Evolutionary conservation across 2,329 filamentous ascomycete genomes (phyloP), one percentile per base, ranked within the genome.

Genomic region (Talaromyces verruculosus): DNA sequence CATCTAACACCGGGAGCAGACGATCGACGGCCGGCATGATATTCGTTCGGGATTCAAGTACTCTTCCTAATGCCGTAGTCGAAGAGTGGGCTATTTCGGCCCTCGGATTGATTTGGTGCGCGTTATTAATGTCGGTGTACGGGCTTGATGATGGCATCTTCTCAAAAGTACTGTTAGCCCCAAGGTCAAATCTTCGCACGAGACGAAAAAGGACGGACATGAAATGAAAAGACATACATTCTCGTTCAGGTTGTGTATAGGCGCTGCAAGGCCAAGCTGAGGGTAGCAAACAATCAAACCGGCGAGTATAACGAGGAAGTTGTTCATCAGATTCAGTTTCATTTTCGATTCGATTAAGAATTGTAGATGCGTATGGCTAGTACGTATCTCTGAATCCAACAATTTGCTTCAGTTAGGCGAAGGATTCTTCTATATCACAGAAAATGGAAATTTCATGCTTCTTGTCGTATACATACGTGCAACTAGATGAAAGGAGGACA

Each of bases 11-110:
- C 0, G 65, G 65, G 1, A 66, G 53, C 1, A 66, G 35, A 5
- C 55, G 61, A 15, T 37, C 37, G 7, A 66, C 3, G 15, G 43
- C n/a, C 1, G 65, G 61, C 65, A 55, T 60, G 41, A 66, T 63
- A n/a, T 66, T 66, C 6, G 15, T n/a, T 37, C 65, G 25, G 19
- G 51, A 1, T n/a, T 57, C 15, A 10, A 64, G 39, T 5, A 13
- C 22, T 22, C 10, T 13, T 0, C 13, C 19, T 17, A 6, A 8
- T 57, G 30, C 49, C 33, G 6, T 5, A n/a, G 19, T 53, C 15
- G 25, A n/a, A 13, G 25, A 15, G 5, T 13, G 25, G 25, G 2
- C 15, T 49, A 49, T 11, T 15, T 3, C 45, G 28, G 22, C 45
- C 7, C 11, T 28, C 22, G 45, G 45, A 49, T 57, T 3, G 8